A percentile compares a stretch with the other conserved stretches of the same genome.
These are phyloP conservation scores for Calonectria multiphialidica DNA, from an alignment of 2,329 filamentous ascomycete genomes.

Conservation along the genomic window DNA sequence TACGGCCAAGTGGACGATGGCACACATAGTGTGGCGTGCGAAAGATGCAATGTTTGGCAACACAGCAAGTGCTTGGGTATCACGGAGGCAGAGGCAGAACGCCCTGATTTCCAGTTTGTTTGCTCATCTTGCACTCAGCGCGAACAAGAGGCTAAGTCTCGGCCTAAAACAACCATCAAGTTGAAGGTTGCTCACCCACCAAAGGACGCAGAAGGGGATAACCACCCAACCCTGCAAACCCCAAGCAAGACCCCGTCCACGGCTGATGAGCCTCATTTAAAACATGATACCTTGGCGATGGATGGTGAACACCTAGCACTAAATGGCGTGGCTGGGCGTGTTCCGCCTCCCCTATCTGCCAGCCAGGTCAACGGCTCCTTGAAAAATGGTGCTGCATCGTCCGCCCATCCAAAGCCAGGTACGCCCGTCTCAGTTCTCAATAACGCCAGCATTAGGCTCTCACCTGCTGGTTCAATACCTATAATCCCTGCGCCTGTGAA, in stretches of 20 bases:
- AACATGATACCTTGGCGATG: slow-evolving; percentile 1
- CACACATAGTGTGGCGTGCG: slow-evolving; percentile 92
- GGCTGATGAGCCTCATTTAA: background rate
- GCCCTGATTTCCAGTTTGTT: slow-evolving; percentile 88
- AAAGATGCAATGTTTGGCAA: slow-evolving; percentile 95
- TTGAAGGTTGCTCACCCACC: slow-evolving; percentile 58
- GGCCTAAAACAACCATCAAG: slow-evolving; percentile 62
- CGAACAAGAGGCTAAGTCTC: slow-evolving; percentile 74
- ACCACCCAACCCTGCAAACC: slow-evolving; percentile 22
- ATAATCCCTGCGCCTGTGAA: slow-evolving; percentile 41
- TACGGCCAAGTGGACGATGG: slow-evolving; percentile 96
- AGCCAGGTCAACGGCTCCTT: slow-evolving; percentile 18
- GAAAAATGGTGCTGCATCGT: slow-evolving; percentile 28
- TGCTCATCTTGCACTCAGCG: slow-evolving; percentile 82
- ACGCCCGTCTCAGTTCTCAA: background rate
- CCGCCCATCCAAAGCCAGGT: slow-evolving; percentile 7
- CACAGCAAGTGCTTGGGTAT: slow-evolving; percentile 94
- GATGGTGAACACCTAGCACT: slow-evolving; percentile 6
- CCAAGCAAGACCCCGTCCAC: slow-evolving; percentile 5
- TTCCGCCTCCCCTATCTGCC: slow-evolving; percentile 25
- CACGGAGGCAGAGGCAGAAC: slow-evolving; percentile 81
- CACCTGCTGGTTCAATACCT: slow-evolving; percentile 28
- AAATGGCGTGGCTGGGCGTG: slow-evolving; percentile 28
- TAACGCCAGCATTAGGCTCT: slow-evolving; percentile 20
- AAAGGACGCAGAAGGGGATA: slow-evolving; percentile 19